Conservation (phyloP, 2,329 filamentous ascomycete species). For the Cladosporium sp. region DNA sequence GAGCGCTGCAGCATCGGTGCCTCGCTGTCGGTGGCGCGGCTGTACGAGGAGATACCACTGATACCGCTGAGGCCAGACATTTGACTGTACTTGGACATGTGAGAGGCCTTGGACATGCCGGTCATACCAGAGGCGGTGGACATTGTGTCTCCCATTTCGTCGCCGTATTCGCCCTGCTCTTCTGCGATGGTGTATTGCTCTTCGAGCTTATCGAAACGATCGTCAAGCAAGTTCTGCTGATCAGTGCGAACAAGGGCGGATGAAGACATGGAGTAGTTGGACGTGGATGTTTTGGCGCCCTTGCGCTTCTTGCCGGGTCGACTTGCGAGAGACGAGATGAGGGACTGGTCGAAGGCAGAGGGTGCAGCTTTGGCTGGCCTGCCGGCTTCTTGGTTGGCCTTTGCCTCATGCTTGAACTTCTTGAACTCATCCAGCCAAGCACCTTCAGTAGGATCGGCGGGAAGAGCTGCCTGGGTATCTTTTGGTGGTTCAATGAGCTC, state of each 20-base stretch:
- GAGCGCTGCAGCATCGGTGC: constrained; percentile 55
- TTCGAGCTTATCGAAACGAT: constrained; percentile 85
- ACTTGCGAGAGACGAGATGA: constrained; percentile 67
- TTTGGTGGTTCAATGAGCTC: constrained; percentile 35
- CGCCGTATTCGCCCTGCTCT: constrained; percentile 22
- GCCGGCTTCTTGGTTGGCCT: constrained; percentile 40
- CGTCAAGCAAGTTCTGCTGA: constrained; percentile 77
- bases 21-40: constrained; percentile 32
- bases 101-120: constrained; percentile 45
- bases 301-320: constrained; percentile 91
- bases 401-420: constrained; percentile 77
- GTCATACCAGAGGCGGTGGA: constrained; percentile 47
- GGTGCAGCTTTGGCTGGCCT: constrained; percentile 44
- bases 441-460: constrained; percentile 51
- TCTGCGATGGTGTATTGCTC: constrained; percentile 63
- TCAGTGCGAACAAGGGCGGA: constrained; percentile 85
- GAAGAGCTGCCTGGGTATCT: constrained; percentile 31
- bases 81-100: constrained; percentile 33
- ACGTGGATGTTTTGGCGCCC: constrained; percentile 82
- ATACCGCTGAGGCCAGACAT: constrained; percentile 36
- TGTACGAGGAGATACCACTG: constrained; percentile 34
- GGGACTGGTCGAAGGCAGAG: constrained; percentile 65
- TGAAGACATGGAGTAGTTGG: constrained; percentile 86
- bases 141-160: constrained; percentile 36
- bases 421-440: constrained; percentile 91